A percentile compares a stretch with the other conserved stretches of the same genome.
These are phyloP conservation scores for Cicer arietinum DNA, from an alignment of 306 rosid species.

Conservation along the genomic window DNA sequence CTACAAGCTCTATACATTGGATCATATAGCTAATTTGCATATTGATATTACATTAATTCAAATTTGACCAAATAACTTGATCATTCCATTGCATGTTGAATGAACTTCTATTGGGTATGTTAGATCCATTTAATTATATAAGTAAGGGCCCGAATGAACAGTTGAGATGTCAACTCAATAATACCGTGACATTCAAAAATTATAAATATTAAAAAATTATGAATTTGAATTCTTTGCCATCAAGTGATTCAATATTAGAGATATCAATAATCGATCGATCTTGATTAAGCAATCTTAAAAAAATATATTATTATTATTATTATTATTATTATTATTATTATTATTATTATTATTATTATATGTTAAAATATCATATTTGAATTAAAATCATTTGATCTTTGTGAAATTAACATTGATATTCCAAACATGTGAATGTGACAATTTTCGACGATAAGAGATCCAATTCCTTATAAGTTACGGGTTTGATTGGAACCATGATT, in stretches of 20 bases:
- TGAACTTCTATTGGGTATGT: conserved; percentile 12
- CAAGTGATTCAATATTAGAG: too few species aligned
- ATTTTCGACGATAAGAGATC: too few species aligned
- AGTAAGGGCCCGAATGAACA: conserved; percentile 12
- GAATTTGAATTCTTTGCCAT: too few species aligned
- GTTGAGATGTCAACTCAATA: conserved; percentile 42
- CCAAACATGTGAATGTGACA: too few species aligned
- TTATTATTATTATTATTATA: too few species aligned
- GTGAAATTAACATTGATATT: too few species aligned
- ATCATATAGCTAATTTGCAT: conserved; percentile 25
- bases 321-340: too few species aligned
- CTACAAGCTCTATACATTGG: conserved; percentile 40
- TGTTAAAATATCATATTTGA: too few species aligned
- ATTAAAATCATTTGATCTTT: too few species aligned
- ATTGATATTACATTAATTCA: conserved; percentile 6
- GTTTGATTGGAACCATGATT: conserved; percentile 42
- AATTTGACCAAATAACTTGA: conserved; percentile 37
- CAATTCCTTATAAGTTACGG: neutral
- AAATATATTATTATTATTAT: too few species aligned
- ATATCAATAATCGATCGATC: too few species aligned
- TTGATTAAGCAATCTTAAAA: too few species aligned
- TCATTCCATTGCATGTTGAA: conserved; percentile 18
- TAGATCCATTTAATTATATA: conserved; percentile 32
- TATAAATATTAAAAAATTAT: neutral
- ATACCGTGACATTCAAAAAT: neutral